Percentiles rank a stretch among this genome's conserved stretches.
These are phyloP conservation scores for Discostella pseudostelligera DNA, from an alignment of 108 stramenopile genomes.

Conservation along the genomic window DNA sequence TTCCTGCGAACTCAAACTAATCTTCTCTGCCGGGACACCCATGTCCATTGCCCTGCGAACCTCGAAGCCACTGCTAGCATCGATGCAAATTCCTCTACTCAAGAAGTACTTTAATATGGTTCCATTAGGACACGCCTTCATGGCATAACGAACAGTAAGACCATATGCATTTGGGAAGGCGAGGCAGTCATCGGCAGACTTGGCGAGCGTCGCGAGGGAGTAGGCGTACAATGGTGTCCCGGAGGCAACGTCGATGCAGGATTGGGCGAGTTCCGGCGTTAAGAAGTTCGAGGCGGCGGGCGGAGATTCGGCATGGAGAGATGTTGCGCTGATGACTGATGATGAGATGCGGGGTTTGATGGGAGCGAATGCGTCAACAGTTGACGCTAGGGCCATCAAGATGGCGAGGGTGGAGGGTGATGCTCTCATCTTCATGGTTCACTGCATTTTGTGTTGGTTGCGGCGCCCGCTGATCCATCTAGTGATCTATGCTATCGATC, in stretches of 20 bases:
- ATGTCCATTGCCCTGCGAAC: constrained; percentile 88
- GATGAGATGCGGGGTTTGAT: constrained; percentile 5
- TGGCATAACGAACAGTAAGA: constrained; percentile 95
- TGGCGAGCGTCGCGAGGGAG: constrained; percentile 77
- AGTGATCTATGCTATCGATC: neutral
- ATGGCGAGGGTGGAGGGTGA: constrained; percentile 21
- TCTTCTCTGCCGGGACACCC: constrained; percentile 85
- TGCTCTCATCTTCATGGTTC: constrained; percentile 15
- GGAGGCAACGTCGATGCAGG: constrained; percentile 70
- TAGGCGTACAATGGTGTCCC: constrained; percentile 96
- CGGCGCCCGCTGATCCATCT: neutral
- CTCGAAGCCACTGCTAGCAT: constrained; percentile 93
- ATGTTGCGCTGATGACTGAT: neutral
- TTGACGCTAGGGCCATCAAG: constrained; percentile 24
- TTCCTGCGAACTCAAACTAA: constrained; percentile 93
- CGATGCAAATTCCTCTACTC: constrained; percentile 90
- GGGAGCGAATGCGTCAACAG: constrained; percentile 28
- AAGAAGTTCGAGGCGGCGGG: constrained; percentile 62
- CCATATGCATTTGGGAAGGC: constrained; percentile 96
- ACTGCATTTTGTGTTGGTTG: neutral
- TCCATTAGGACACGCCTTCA: constrained; percentile 96
- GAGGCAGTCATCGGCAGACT: constrained; percentile 84
- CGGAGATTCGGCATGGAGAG: constrained; percentile 25
- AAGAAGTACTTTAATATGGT: constrained; percentile 89
- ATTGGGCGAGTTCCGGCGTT: constrained; percentile 76